Evolutionary conservation across 805 yeast species (phyloP).

Genomic region (Candida awuae): DNA sequence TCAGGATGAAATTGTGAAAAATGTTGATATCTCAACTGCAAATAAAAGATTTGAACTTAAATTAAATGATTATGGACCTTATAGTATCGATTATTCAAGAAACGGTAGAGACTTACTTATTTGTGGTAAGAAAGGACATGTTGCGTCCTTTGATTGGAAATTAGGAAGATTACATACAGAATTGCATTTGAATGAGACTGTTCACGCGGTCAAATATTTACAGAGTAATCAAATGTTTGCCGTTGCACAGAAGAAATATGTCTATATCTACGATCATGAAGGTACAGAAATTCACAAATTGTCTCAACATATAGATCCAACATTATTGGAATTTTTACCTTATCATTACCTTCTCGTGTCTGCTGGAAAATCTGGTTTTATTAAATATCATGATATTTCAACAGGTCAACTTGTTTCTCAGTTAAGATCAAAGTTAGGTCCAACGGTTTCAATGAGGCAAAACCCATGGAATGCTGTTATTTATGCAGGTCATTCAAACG

Average conservation of each 20-base stretch:
- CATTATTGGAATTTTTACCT: conserved; percentile 78
- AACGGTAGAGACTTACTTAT: conserved; percentile 81
- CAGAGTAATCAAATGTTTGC: conserved; percentile 94
- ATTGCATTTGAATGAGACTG: conserved; percentile 78
- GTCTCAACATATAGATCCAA: conserved; percentile 82
- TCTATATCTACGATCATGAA: conserved; percentile 81
- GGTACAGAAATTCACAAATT: conserved; percentile 90
- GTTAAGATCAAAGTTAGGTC: conserved; percentile 79
- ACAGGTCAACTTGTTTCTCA: conserved; percentile 86
- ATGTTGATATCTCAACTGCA: conserved; percentile 71
- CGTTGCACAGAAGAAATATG: conserved; percentile 92
- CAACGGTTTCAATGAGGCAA: conserved; percentile 79
- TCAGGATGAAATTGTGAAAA: conserved; percentile 68
- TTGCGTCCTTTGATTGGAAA: conserved; percentile 95
- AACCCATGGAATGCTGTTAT: conserved; percentile 95
- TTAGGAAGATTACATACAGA: conserved; percentile 77
- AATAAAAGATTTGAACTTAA: conserved; percentile 68
- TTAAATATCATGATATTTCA: conserved; percentile 91
- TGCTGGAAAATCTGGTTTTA: conserved; percentile 81
- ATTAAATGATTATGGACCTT: conserved; percentile 80
- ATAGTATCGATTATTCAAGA: conserved; percentile 68
- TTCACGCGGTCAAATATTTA: conserved; percentile 80
- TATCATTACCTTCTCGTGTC: conserved; percentile 84
- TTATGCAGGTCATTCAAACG: conserved; percentile 89
- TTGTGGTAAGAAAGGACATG: conserved; percentile 90